phyloP scores from a whole-genome alignment of 164 flowering plant species.

The Akebia trifoliata region DNA sequence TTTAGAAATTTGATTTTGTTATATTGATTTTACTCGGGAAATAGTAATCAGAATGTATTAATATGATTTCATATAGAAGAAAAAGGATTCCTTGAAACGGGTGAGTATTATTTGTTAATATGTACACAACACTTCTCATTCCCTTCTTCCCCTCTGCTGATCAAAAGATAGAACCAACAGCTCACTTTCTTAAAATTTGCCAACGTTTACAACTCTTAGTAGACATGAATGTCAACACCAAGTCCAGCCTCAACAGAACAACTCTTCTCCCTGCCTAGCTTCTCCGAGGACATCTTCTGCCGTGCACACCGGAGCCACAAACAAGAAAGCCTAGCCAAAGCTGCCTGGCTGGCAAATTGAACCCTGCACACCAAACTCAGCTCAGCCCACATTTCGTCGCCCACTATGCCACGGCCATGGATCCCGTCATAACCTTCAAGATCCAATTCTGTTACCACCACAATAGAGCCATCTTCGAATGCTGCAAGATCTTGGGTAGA shows the following conservation, averaged over 20 bases:
- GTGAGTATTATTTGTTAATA: too few relatives aligned
- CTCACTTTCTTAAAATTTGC: too few relatives aligned
- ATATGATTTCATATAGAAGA: too few relatives aligned
- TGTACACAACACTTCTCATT: too few relatives aligned
- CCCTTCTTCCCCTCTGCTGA: too few relatives aligned
- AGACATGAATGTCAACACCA: constrained; percentile 64
- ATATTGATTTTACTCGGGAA: too few relatives aligned
- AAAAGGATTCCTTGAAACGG: too few relatives aligned
- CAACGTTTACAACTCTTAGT: too few relatives aligned
- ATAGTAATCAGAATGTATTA: too few relatives aligned
- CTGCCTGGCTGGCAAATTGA: constrained; percentile 61
- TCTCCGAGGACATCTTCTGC: constrained; percentile 26
- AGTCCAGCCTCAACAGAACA: constrained; percentile 38
- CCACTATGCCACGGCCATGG: constrained; percentile 21
- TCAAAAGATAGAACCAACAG: too few relatives aligned
- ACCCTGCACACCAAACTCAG: constrained; percentile 52
- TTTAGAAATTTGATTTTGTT: too few relatives aligned
- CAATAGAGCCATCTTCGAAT: constrained; percentile 68
- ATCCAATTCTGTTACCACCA: constrained; percentile 65
- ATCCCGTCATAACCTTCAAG: constrained; percentile 62
- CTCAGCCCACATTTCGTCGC: constrained; percentile 49
- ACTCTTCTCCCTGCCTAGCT: constrained; percentile 24
- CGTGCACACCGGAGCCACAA: constrained; percentile 64
- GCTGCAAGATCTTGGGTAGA: constrained; percentile 4
- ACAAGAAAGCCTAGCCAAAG: constrained; percentile 58